phyloP scores from a whole-genome alignment of 352 stramenopile species.

The Globisporangium perplexum region DNA sequence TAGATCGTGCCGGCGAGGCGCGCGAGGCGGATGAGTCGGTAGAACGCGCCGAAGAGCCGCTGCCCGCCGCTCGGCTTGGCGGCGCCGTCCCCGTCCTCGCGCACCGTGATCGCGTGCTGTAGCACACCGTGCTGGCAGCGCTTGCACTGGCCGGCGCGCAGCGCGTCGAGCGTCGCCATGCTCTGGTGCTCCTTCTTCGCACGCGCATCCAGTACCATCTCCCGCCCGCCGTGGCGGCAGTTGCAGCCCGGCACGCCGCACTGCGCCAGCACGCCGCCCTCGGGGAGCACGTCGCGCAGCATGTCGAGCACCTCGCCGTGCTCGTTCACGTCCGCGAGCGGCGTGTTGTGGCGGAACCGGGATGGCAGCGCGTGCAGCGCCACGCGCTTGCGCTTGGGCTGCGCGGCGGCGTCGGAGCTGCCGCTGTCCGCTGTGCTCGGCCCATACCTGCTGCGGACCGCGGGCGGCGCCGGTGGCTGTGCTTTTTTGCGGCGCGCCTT shows the following conservation, averaged over 20 bases:
- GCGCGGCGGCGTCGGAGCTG: neutral
- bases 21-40: constrained; percentile 46
- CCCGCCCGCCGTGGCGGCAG: constrained; percentile 39
- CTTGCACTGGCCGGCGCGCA: constrained; percentile 36
- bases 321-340: constrained; percentile 18
- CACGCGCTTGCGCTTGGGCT: constrained; percentile 10
- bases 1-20: constrained; percentile 51
- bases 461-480: constrained; percentile 5
- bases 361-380: constrained; percentile 11
- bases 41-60: constrained; percentile 51
- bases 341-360: constrained; percentile 13
- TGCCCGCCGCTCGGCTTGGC: constrained; percentile 44
- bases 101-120: constrained; percentile 48
- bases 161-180: constrained; percentile 16
- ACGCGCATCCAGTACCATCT: constrained; percentile 20
- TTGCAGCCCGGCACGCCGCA: constrained; percentile 65
- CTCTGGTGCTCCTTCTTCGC: constrained; percentile 19
- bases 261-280: constrained; percentile 34
- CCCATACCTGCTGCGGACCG: constrained; percentile 5
- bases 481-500: constrained; percentile 42
- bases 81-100: constrained; percentile 25
- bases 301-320: constrained; percentile 35
- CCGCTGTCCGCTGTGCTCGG: neutral
- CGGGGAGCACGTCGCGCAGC: constrained; percentile 46
- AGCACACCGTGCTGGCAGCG: constrained; percentile 68